Conservation (phyloP, 2,329 filamentous ascomycete genomes). For the Xylaria polymorpha region DNA sequence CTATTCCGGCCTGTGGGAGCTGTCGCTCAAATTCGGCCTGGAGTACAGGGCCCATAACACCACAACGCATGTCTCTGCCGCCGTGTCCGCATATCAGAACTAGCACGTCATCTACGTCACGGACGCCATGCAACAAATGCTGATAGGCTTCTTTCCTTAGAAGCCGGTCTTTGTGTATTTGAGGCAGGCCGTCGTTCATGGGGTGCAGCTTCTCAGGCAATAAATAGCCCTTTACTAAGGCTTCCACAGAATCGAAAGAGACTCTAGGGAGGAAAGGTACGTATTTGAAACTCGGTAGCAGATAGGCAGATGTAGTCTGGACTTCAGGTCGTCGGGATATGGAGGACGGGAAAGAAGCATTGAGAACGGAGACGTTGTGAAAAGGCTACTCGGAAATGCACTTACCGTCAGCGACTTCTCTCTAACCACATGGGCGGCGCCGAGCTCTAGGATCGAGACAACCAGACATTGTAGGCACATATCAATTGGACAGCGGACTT, state of each 20-base stretch:
- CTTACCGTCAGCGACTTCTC: constrained; percentile 50
- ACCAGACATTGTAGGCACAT: not conserved
- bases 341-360: constrained; percentile 77
- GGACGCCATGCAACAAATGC: constrained; percentile 65
- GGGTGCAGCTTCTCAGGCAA: constrained; percentile 72
- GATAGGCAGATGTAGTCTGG: constrained; percentile 73
- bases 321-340: constrained; percentile 58
- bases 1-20: constrained; percentile 62
- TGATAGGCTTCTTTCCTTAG: constrained; percentile 64
- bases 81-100: constrained; percentile 91
- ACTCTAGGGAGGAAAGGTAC: constrained; percentile 76
- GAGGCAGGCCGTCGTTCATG: constrained; percentile 69
- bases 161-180: constrained; percentile 65
- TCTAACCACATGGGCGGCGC: constrained; percentile 10
- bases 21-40: constrained; percentile 74
- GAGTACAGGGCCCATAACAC: constrained; percentile 80
- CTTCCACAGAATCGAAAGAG: constrained; percentile 65
- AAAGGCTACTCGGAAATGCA: constrained; percentile 71
- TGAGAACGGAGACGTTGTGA: constrained; percentile 81
- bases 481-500: constrained; percentile 46
- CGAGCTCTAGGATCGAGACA: constrained; percentile 37
- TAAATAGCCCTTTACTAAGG: constrained; percentile 73
- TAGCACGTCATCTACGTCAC: constrained; percentile 73
- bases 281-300: constrained; percentile 87
- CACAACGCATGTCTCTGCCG: constrained; percentile 83